phyloP scores from a whole-genome alignment of 345 rosid species.

The Brassica carinata region DNA sequence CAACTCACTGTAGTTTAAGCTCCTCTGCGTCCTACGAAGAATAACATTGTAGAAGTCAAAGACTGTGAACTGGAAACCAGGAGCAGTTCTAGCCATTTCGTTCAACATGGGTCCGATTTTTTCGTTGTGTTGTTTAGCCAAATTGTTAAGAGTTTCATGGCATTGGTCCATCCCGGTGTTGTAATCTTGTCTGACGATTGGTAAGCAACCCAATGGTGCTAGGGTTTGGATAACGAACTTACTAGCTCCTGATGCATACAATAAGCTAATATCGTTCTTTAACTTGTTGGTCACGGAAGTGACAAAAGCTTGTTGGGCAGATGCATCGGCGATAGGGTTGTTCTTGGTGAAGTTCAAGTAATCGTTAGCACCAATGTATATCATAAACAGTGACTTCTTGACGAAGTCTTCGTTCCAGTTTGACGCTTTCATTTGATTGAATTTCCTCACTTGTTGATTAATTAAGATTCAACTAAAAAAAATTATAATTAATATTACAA shows the following conservation, averaged over 20 bases:
- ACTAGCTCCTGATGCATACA: constrained; percentile 32
- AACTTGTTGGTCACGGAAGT: constrained; percentile 29
- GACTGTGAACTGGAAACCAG: constrained; percentile 36
- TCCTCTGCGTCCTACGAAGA: background rate
- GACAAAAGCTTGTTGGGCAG: constrained; percentile 39
- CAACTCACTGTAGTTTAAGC: background rate
- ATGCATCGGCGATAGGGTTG: constrained; percentile 30
- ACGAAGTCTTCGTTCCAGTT: constrained; percentile 32
- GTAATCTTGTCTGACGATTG: constrained; percentile 36
- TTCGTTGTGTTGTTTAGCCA: constrained; percentile 39
- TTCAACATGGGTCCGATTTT: constrained; percentile 32
- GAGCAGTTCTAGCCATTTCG: constrained; percentile 5
- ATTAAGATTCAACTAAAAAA: constrained; percentile 21
- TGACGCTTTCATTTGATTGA: constrained; percentile 21
- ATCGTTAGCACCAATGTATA: constrained; percentile 43
- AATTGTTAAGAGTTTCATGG: constrained; percentile 22
- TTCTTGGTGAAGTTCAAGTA: constrained; percentile 37
- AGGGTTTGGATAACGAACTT: constrained; percentile 40
- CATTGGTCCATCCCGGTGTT: constrained; percentile 10
- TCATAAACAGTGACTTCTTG: constrained; percentile 28
- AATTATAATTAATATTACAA: background rate
- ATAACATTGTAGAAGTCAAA: constrained; percentile 33
- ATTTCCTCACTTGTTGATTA: constrained; percentile 28
- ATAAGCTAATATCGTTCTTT: constrained; percentile 21
- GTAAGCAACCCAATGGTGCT: constrained; percentile 46